phyloP scores from a whole-genome alignment of 23 red algal genomes.

The Gracilaria gracilis region DNA sequence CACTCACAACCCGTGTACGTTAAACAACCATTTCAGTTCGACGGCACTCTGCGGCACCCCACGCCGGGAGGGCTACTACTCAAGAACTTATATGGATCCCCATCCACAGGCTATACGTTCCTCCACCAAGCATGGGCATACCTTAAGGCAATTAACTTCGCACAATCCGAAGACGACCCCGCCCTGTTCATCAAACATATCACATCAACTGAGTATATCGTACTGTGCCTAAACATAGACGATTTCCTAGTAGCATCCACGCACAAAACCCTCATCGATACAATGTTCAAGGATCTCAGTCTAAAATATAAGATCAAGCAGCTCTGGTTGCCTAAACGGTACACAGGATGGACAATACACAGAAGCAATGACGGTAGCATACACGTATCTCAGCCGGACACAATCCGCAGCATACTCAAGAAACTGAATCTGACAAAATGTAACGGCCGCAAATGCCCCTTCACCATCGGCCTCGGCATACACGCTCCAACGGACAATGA shows the following conservation, averaged over 20 bases:
- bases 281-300: not conserved
- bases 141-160: not conserved
- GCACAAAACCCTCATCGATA: not conserved
- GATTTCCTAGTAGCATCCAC: not conserved
- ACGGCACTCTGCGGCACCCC: not conserved
- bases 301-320: not conserved
- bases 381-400: not conserved
- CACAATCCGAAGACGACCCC: not conserved
- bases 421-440: not conserved
- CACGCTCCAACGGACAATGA: not conserved
- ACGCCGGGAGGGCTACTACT: not conserved
- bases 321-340: not conserved
- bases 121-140: not conserved
- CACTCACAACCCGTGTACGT: not conserved
- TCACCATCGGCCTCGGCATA: not conserved
- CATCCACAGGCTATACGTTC: not conserved
- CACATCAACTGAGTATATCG: not conserved
- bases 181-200: not conserved
- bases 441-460: not conserved
- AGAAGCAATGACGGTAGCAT: not conserved
- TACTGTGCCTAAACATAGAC: slow-evolving; percentile 19
- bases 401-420: not conserved
- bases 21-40: not conserved
- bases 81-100: not conserved
- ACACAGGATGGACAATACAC: not conserved